Percentiles rank a stretch among this genome's conserved stretches.
Evolutionary conservation across 2,329 filamentous ascomycete species (phyloP).

Genomic region (Diaporthe velutina): DNA sequence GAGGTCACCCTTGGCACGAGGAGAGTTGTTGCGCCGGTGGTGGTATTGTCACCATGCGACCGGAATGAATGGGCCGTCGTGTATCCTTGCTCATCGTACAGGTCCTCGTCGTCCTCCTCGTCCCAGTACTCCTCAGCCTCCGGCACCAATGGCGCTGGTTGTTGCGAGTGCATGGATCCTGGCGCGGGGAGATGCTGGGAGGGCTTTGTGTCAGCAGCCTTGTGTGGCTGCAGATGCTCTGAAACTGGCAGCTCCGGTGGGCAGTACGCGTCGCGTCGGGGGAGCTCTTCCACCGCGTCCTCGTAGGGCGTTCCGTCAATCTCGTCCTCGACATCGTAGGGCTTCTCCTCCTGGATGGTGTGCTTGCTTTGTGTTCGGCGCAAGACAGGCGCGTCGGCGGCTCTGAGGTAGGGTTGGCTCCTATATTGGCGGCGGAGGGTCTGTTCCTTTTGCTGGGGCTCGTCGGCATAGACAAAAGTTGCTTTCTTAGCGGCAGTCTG

Average conservation of each 20-base stretch:
- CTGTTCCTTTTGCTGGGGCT: constrained; percentile 47
- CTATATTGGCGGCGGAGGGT: constrained; percentile 59
- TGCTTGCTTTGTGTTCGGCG: constrained; percentile 61
- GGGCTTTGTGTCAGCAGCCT: constrained; percentile 22
- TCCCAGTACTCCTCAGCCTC: constrained; percentile 83
- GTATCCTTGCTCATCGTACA: constrained; percentile 77
- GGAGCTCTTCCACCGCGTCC: constrained; percentile 60
- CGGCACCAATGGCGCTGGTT: constrained; percentile 44
- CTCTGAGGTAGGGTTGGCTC: constrained; percentile 66
- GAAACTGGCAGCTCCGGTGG: not conserved
- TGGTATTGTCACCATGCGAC: constrained; percentile 75
- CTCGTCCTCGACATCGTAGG: constrained; percentile 47
- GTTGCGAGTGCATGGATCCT: not conserved
- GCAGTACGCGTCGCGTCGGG: constrained; percentile 41
- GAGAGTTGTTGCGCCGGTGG: constrained; percentile 67
- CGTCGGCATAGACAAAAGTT: constrained; percentile 46
- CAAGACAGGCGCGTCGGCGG: constrained; percentile 53
- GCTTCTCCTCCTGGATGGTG: constrained; percentile 43
- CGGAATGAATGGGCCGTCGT: constrained; percentile 82
- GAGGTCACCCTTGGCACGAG: constrained; percentile 80
- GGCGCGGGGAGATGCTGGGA: constrained; percentile 39
- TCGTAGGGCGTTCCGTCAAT: constrained; percentile 57
- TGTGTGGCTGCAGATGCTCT: constrained; percentile 22
- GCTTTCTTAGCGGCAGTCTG: constrained; percentile 44
- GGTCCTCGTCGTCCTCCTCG: constrained; percentile 79